Evolutionary conservation across 192 early-diverging fungal species (phyloP), one percentile per base, ranked within the genome.

Genomic region (Lobosporangium transversale): DNA sequence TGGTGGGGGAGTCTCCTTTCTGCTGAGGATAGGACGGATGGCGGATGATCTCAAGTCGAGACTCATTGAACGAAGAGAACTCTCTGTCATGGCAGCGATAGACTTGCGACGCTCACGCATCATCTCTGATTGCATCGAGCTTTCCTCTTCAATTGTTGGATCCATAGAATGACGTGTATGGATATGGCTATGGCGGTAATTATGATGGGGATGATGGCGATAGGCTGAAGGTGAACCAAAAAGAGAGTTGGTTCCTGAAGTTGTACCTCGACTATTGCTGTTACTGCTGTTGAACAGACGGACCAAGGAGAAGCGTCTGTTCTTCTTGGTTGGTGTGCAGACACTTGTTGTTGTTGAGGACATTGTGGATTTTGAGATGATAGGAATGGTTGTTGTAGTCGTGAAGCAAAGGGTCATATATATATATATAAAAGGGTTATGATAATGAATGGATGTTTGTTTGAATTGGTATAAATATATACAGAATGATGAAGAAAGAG

Each of bases 41-140:
- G 37, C 21, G 3, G 60, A 49, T 15, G 60, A 32, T 32, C 61
- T 18, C 21, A 64, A 49, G 30, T 73, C 69, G 11, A 63, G 54
- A 24, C 56, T 59, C 30, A 52, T 36, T 14, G 71, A 59, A 3
- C 63, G 58, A 59, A 75, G 33, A 10, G 56, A 24, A 44, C 18
- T 53, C 17, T 61, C 58, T 10, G 63, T 66, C 52, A 75, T 9
- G 24, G 71, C 32, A 18, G 71, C 71, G 43, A 75, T 66, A 2
- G 71, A 75, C 17, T 66, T 75, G 55, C 71, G 62, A 18, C 71
- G 71, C 35, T 75, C 71, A 27, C 48, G 71, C 57, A 75, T 54
- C 4, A 75, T 65, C 12, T 75, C 57, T 37, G 49, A 42, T 30
- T 50, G 48, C 57, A 75, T 66, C 1, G 58, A 18, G 52, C 59